Evolutionary conservation across 768 basidiomycete genomes (phyloP).

Genomic region (Coprinopsis cinerea): DNA sequence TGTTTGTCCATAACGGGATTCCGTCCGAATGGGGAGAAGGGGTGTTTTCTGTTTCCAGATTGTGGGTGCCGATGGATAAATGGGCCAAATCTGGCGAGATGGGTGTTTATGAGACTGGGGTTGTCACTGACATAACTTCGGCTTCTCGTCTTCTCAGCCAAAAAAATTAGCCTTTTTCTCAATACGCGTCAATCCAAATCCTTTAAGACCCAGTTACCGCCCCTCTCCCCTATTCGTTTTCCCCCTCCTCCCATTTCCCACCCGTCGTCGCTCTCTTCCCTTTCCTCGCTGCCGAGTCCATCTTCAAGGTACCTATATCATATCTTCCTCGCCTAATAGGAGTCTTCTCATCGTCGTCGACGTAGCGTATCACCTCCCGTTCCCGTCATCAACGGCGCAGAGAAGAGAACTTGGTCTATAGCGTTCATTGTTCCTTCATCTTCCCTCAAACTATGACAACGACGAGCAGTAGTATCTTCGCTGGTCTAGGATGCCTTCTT

Average conservation of each 20-base stretch:
- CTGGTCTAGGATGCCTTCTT: conserved; percentile 32
- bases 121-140: conserved; percentile 9
- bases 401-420: conserved; percentile 4
- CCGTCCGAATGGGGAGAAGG: conserved; percentile 5
- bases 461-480: conserved; percentile 21
- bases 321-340: not conserved
- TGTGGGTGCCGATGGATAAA: conserved; percentile 2
- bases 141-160: conserved; percentile 10
- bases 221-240: conserved; percentile 9
- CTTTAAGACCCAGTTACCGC: conserved; percentile 10
- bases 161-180: conserved; percentile 10
- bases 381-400: conserved; percentile 10
- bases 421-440: not conserved
- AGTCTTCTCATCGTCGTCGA: not conserved
- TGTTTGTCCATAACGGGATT: conserved; percentile 11
- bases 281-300: conserved; percentile 10
- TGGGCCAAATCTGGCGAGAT: conserved; percentile 6
- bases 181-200: conserved; percentile 12
- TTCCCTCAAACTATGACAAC: conserved; percentile 6
- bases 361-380: not conserved
- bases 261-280: conserved; percentile 6
- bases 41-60: conserved; percentile 7
- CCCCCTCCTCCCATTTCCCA: conserved; percentile 5
- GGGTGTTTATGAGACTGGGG: conserved; percentile 6
- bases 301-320: conserved; percentile 1